Percentiles rank a stretch among this genome's conserved stretches.
Evolutionary conservation across 2,329 filamentous ascomycete genomes (phyloP).

Genomic region (Endoconidiophora polonica): DNA sequence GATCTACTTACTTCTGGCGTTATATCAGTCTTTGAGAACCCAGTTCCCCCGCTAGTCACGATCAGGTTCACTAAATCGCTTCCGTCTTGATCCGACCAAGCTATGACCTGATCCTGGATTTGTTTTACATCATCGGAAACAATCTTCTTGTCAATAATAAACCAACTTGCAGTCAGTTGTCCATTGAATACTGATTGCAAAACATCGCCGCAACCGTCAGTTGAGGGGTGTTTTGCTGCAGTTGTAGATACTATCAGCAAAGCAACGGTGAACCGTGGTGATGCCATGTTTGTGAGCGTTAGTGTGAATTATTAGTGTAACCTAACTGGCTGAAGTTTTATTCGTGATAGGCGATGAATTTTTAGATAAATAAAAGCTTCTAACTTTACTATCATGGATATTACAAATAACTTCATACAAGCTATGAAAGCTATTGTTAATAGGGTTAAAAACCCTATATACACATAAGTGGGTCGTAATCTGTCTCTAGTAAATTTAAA

Average conservation of each 20-base stretch:
- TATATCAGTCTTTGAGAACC: constrained; percentile 68
- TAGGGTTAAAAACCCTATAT: too few species aligned
- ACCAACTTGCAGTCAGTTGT: constrained; percentile 48
- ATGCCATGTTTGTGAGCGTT: constrained; percentile 20
- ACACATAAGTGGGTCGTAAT: too few species aligned
- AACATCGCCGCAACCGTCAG: constrained; percentile 54
- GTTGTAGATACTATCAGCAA: constrained; percentile 87
- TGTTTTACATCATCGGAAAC: constrained; percentile 58
- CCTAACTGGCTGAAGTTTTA: too few species aligned
- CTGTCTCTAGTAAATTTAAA: too few species aligned
- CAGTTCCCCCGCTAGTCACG: constrained; percentile 81
- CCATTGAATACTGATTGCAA: constrained; percentile 48
- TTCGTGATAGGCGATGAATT: too few species aligned
- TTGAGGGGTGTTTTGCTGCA: constrained; percentile 59
- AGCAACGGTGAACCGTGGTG: constrained; percentile 44
- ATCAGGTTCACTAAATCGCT: constrained; percentile 53
- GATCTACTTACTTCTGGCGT: constrained; percentile 59
- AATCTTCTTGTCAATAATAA: constrained; percentile 50
- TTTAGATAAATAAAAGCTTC: too few species aligned
- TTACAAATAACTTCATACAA: too few species aligned
- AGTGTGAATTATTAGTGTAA: too few species aligned
- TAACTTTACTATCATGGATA: too few species aligned
- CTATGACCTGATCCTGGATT: constrained; percentile 57
- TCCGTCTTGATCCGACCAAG: constrained; percentile 51
- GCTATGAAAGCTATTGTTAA: too few species aligned